Conservation (phyloP, 2,329 filamentous ascomycete genomes). For the Ophiostoma tasmaniense region DNA sequence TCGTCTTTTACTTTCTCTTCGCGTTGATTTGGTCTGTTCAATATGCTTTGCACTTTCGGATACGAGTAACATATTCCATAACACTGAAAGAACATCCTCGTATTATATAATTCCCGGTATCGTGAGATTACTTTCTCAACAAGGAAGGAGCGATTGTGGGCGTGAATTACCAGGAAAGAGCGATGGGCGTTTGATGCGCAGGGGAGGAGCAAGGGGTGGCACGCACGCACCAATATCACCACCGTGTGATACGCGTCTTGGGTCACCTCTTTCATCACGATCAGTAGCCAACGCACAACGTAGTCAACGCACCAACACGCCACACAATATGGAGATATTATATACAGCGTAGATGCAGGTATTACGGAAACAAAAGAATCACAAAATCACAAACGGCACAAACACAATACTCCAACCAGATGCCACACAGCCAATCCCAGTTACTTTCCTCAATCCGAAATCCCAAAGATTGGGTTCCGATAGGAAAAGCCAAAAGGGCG, state of each 20-base stretch:
- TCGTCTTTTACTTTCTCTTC: not conserved
- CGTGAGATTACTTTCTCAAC: not conserved
- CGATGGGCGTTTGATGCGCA: not conserved
- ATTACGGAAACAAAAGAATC: not conserved
- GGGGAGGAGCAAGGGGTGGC: not conserved
- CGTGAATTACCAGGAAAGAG: not conserved
- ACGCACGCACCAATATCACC: not conserved
- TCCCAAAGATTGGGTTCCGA: not conserved
- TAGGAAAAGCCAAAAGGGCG: not conserved
- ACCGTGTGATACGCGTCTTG: not conserved
- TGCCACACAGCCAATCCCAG: conserved; percentile 8
- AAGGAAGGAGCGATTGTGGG: not conserved
- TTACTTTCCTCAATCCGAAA: not conserved
- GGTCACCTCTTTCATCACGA: not conserved
- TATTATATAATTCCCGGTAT: not conserved
- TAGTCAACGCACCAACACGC: not conserved
- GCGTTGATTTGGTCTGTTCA: not conserved
- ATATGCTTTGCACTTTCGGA: not conserved
- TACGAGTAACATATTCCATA: not conserved
- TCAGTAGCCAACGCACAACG: not conserved
- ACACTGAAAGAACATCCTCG: not conserved
- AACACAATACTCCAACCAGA: not conserved
- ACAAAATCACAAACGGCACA: not conserved
- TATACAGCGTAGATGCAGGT: not conserved
- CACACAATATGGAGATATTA: not conserved